Percentiles rank a stretch among this genome's conserved stretches.
Evolutionary conservation across 148 eudicot species (phyloP).

Genomic region (Agrostemma githago): DNA sequence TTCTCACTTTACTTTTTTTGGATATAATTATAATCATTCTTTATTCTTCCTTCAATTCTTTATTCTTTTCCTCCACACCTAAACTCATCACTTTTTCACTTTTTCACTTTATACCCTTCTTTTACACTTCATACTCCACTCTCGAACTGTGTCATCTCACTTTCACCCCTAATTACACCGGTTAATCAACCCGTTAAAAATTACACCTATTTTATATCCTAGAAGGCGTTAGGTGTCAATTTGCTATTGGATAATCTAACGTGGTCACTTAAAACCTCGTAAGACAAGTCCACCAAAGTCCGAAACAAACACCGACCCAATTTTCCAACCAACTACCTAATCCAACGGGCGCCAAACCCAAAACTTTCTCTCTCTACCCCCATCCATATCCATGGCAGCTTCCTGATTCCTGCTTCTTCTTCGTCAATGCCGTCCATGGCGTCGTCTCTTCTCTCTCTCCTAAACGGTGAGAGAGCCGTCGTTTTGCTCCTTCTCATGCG

Average conservation of each 20-base stretch:
- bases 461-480: constrained; percentile 87
- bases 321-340: background rate
- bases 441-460: constrained; percentile 40
- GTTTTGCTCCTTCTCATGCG: constrained; percentile 45
- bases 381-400: constrained; percentile 11
- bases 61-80: no score
- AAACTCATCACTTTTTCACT: no score
- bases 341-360: constrained; percentile 19
- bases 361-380: constrained; percentile 2
- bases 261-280: background rate
- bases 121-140: no score
- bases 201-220: no score
- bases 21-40: no score
- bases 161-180: no score
- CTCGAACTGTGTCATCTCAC: no score
- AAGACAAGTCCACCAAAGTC: background rate
- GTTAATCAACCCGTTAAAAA: no score
- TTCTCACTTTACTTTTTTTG: no score
- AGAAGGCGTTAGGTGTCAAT: background rate
- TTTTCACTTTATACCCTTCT: no score
- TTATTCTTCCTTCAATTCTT: no score
- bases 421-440: constrained; percentile 34
- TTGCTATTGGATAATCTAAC: background rate
- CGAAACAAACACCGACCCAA: background rate
- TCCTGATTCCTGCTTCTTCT: background rate